Conservation (phyloP, 2,329 filamentous ascomycete genomes). For the Pseudogymnoascus sp. region DNA sequence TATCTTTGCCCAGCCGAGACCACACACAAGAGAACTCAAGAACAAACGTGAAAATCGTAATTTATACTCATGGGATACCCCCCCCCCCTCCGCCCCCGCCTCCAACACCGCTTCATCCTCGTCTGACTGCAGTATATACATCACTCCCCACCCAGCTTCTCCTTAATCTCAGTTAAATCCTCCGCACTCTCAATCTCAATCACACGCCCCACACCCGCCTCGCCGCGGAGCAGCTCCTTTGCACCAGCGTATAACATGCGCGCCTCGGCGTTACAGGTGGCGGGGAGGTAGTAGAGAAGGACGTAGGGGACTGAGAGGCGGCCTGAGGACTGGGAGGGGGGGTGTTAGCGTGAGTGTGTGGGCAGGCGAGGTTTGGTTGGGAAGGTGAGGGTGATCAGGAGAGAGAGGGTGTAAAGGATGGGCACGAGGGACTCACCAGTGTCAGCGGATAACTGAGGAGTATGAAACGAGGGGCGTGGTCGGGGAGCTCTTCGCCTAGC, state of each 20-base stretch:
- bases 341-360: conserved; percentile 11
- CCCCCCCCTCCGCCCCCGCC: background rate
- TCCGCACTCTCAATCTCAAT: conserved; percentile 76
- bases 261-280: conserved; percentile 77
- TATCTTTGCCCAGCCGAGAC: background rate
- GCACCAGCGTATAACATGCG: conserved; percentile 94
- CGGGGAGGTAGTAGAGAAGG: conserved; percentile 87
- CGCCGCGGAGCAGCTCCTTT: conserved; percentile 91
- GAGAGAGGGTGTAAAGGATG: background rate
- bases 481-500: conserved; percentile 80
- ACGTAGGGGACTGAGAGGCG: conserved; percentile 87
- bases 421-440: conserved; percentile 45
- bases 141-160: conserved; percentile 39
- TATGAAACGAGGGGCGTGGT: conserved; percentile 83
- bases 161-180: conserved; percentile 73
- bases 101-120: background rate
- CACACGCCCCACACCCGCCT: conserved; percentile 78
- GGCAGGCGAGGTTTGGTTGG: background rate
- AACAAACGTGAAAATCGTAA: background rate
- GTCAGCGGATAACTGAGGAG: conserved; percentile 87
- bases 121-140: background rate
- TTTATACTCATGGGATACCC: background rate
- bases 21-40: background rate
- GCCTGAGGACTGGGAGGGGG: conserved; percentile 57
- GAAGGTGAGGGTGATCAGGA: background rate